Base-by-base conservation (phyloP, 2,329 filamentous ascomycete species). In the Beauveria sp. region DNA sequence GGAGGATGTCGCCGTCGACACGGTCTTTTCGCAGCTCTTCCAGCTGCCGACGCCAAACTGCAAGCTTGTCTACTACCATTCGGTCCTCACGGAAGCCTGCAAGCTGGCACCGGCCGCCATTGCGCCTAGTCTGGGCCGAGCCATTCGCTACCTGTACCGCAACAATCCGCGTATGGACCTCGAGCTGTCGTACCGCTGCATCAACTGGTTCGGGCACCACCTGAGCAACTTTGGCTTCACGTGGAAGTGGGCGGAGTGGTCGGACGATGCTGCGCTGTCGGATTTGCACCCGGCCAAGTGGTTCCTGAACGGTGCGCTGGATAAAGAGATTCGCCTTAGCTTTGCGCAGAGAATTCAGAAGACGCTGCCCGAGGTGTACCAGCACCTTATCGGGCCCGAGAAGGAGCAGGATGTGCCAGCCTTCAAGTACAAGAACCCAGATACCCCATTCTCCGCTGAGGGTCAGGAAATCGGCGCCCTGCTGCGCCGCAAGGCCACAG, bases 211-310 rank as follows among this genome's bases (percentile, higher is more conserved):
- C 71, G 85, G 93, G 20, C 94, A 99, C 73, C 94, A 99, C 77
- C 78, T 99, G 66, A 97, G 92, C 77, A 99, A 99, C 77, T 99
- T 99, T 71, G 94, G 96, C 58, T 99, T 97, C 72, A 94, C 94
- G 10, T 99, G 94, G 94, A 97, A 97, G 76, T 99, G 94, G 94
- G 88, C 89, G 18, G 94, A 99, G 76, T 99, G 94, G 94, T 83
- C 90, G 53, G 91, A 92, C 18, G 92, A 97, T 71, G 86, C 96
- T 18, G 81, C 85, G 48, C 81, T 96, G 28, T 84, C 90, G 0
- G 80, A 88, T 63, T 77, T 94, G 40, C 86, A 96, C 71, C 92
- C 94, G 1, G 89, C 88, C 76, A 97, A 97, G 76, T 91, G 93
- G 37, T 97, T 99, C 75, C 94, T 99, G 65, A 80, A 87, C 58